A percentile compares a stretch with the other conserved stretches of the same genome.
These are phyloP conservation scores for Leishmania aethiopica DNA, from an alignment of 208 protist genomes.

Conservation along the genomic window DNA sequence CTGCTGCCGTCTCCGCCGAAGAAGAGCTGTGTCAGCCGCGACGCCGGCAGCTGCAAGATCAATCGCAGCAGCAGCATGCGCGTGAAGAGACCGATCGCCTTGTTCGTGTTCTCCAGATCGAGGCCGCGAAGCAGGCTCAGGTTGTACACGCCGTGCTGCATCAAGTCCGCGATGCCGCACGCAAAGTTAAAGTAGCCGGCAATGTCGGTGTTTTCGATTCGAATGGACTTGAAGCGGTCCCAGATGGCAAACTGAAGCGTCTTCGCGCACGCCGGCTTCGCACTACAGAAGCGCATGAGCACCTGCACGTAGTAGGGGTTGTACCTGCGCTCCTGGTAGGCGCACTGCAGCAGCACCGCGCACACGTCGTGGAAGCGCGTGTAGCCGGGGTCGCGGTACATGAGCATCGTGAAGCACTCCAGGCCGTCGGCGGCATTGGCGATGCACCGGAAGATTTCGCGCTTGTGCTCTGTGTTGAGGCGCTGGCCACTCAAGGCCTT, in stretches of 20 bases:
- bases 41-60: conserved; percentile 59
- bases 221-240: conserved; percentile 83
- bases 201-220: conserved; percentile 62
- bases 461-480: conserved; percentile 78
- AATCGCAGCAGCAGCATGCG: conserved; percentile 77
- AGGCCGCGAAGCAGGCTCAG: conserved; percentile 80
- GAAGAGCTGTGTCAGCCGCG: conserved; percentile 67
- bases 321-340: conserved; percentile 63
- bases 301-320: conserved; percentile 80
- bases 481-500: conserved; percentile 72
- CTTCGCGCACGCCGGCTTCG: conserved; percentile 56
- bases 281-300: conserved; percentile 73
- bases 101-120: conserved; percentile 79
- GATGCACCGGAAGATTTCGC: conserved; percentile 72
- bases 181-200: conserved; percentile 76
- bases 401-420: conserved; percentile 82
- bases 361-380: conserved; percentile 70
- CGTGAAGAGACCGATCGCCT: conserved; percentile 77
- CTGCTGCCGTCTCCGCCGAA: conserved; percentile 74
- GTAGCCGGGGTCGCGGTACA: conserved; percentile 73
- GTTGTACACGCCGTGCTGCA: conserved; percentile 60
- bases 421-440: conserved; percentile 66
- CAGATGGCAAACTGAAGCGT: conserved; percentile 84
- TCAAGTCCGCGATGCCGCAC: conserved; percentile 51
- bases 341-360: conserved; percentile 72